Evolutionary conservation across 305 asterid species (phyloP), one percentile per base, ranked within the genome.

Genomic region (Fraxinus velutina): DNA sequence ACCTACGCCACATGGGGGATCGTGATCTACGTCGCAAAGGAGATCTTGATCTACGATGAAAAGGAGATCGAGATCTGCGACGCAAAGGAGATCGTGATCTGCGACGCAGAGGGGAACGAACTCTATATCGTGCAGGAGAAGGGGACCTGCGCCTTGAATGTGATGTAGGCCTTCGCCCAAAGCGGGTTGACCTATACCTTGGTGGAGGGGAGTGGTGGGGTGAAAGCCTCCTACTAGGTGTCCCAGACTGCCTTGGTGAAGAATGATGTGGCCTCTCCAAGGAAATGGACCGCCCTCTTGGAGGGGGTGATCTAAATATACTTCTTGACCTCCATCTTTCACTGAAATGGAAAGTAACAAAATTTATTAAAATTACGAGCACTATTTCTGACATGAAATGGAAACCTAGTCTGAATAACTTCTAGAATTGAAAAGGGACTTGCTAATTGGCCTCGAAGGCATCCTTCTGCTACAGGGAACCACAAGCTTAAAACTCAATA

Each of bases 241-340:
- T 42, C 52, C 84, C 57, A 76, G 92, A 92, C 80, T 86, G 87
- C 78, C 88, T 89, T 62, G 88, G 92, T 19, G 94, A 88, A 81
- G 88, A 71, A 71, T 78, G 90, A 27, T 47, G 83, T n/a, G 75
- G 85, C 86, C 89, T 89, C 86, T 90, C 93, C 21, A 90, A 83
- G 8, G 97, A 90, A 84, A 87, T 74, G 13, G 97, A 89, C 72
- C 87, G 93, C 33, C 89, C 88, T 86, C 93, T 91, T 75, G 86
- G 86, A 71, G 85, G 86, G 32, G 86, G 89, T 39, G 90, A 86
- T 83, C 88, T 83, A 39, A 97, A 92, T 44, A 75, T 70, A 86
- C 94, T 92, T 88, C 90, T 90, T 81, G 94, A 89, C 83, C 92
- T 90, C 82, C 73, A 84, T 82, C 92, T 88, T 86, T 82, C 92